Base-by-base conservation (phyloP, 176 grass and related monocot species). In the Zea luxurians region DNA sequence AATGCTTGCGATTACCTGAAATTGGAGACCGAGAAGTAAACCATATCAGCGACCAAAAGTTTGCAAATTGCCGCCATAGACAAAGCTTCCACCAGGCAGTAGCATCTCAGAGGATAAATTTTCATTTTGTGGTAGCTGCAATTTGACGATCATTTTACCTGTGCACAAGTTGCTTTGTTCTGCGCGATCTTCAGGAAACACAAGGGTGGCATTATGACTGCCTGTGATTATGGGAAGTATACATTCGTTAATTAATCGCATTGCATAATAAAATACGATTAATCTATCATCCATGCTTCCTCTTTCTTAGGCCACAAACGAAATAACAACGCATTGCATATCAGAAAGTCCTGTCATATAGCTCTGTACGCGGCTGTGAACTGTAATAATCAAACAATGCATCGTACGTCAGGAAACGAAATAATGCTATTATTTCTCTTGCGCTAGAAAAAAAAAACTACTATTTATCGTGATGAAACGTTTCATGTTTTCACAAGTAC, bases 161-260 rank as follows among this genome's bases (percentile, higher is more conserved):
- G 91, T 4, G 62, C 5, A 36, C 43, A 38, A 78, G 89, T 94
- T n/a, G 95, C 89, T 87, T 98, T 94, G 43, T 85, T 88, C 58
- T 83, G 47, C 8, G 41, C 40, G n/a, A 94, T 98, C 91, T 85
- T 92, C 83, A 98, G 66, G 80, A 92, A 98, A 74, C 95, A 98
- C 17, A 98, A 64, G 13, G 95, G 80, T 2, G 95, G 95, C 78
- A 98, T 90, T 94, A 98, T 79, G 53, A 98, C 18, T 7, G 91
- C 89, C 91, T 97, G 91, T 62, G 44, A 87, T 76, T 7, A 38
- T 42, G 35, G 21, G 70, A 46, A 59, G 13, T 27, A 36, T 27
- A 61, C 9, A 61, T 2, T 11, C 9, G 1, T 27, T 27, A 27
- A 61, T 11, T 21, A 59, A 27, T 61, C 8, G 11, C 1, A 61